These are phyloP conservation scores for Mariannaea elegans DNA, from an alignment of 2,329 filamentous ascomycete genomes.

Conservation along the genomic window DNA sequence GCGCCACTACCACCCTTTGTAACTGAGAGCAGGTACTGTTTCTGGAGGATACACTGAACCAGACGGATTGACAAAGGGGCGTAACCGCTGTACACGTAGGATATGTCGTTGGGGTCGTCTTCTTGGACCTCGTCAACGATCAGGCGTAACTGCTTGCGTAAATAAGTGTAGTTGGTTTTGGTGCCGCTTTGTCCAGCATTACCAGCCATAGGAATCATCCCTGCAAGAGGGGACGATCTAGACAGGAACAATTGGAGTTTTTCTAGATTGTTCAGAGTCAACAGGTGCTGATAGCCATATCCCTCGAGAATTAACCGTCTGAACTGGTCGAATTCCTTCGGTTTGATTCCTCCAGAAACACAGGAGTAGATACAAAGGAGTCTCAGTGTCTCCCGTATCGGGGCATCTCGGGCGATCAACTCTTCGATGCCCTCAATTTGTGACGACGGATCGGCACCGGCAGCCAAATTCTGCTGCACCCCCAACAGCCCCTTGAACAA, in stretches of 20 bases:
- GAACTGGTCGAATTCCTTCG: conserved; percentile 89
- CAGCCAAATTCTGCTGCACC: conserved; percentile 94
- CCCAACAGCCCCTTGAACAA: conserved; percentile 89
- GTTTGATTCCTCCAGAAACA: conserved; percentile 86
- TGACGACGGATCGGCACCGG: conserved; percentile 85
- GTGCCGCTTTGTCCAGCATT: conserved; percentile 63
- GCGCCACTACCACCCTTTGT: conserved; percentile 66
- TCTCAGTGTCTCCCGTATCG: conserved; percentile 82
- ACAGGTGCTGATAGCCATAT: conserved; percentile 93
- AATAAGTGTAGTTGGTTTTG: conserved; percentile 89
- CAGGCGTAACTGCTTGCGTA: conserved; percentile 85
- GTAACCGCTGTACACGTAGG: conserved; percentile 98
- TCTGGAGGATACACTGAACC: conserved; percentile 92
- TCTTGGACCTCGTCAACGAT: conserved; percentile 98
- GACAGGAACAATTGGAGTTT: conserved; percentile 88
- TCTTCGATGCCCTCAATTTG: conserved; percentile 94
- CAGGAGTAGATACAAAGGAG: conserved; percentile 92
- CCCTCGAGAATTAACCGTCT: conserved; percentile 88
- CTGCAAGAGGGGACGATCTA: conserved; percentile 78
- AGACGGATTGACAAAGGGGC: conserved; percentile 91
- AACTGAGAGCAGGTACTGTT: conserved; percentile 79
- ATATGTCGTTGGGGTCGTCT: conserved; percentile 90
- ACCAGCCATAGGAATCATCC: conserved; percentile 80
- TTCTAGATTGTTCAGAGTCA: conserved; percentile 88
- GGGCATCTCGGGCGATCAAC: conserved; percentile 87